Base-by-base conservation (phyloP, 345 rosid species). In the Leavenworthia alabamica region DNA sequence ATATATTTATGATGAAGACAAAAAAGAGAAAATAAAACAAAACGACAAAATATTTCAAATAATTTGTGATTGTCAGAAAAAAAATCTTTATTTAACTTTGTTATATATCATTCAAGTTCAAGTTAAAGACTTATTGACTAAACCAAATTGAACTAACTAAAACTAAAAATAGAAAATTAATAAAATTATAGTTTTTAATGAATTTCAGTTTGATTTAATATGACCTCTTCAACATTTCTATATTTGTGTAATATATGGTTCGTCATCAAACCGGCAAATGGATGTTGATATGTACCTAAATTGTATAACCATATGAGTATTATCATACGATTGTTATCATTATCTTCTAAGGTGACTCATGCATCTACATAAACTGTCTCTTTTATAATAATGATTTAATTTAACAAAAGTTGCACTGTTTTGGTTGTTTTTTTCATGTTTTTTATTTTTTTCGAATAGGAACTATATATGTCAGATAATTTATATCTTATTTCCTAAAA, bases 261-360 rank as follows among this genome's bases (percentile, higher is more conserved):
- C 61, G 73, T 68, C 62, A 53, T 68, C 49, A 16, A 50, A 52
- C 73, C 62, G 73, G 62, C 73, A 53, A 44, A 9, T 43, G 24
- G 67, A 60, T 68, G 61, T 68, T 51, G 67, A 60, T 60, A 50
- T 68, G 46, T 49, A 15, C 8, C 19, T 41, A 50, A 32, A 50
- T 68, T 41, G 50, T 68, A 41, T 68, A 41, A 60, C 53, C 60
- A 41, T 39, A 23, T 8, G 2, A 66, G 39, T 48, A 57, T 40
- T 57, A 58, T 19, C 22, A 37, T 36, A 31, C 31, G 14, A 45
- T 66, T 43, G 3, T 66, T 56, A 36, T 58, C 37, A 59, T 59
- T 50, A 68, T 59, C 54, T 49, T 67, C 6, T 48, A 19, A 19
- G 56, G 39, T 24, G 66, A 67, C 17, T 57, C 58, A 63, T 50